A percentile compares a stretch with the other conserved stretches of the same genome.
Evolutionary conservation across 768 basidiomycete species (phyloP).

Genomic region (Mycena venus): DNA sequence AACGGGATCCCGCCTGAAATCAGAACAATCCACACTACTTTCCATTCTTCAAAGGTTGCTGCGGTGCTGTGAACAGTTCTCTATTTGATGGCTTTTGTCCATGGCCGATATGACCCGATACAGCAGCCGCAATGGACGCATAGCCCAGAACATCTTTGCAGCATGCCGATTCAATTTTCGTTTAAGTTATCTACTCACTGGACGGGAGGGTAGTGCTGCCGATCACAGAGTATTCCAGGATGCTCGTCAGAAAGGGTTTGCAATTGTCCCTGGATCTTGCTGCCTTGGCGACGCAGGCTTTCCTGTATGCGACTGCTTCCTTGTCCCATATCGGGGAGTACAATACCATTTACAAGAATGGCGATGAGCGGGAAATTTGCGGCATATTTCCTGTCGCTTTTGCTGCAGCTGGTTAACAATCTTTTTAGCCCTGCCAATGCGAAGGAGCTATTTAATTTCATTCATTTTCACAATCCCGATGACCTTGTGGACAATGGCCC

Average conservation of each 20-base stretch:
- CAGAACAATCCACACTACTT: conserved; percentile 35
- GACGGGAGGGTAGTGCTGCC: conserved; percentile 53
- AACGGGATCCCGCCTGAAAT: conserved; percentile 34
- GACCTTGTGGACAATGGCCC: not conserved
- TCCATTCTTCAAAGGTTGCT: conserved; percentile 42
- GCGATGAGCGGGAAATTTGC: conserved; percentile 16
- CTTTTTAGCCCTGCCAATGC: too few species aligned
- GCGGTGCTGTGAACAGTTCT: conserved; percentile 45
- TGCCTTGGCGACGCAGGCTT: conserved; percentile 42
- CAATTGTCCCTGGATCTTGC: conserved; percentile 35
- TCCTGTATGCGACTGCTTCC: conserved; percentile 37
- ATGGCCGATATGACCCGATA: conserved; percentile 24
- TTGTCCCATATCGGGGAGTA: conserved; percentile 44
- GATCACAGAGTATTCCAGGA: conserved; percentile 45
- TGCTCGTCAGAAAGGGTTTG: conserved; percentile 34
- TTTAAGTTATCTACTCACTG: conserved; percentile 47
- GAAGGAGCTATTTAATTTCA: conserved; percentile 31
- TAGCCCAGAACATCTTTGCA: conserved; percentile 51
- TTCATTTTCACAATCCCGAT: not conserved
- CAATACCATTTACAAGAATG: conserved; percentile 44
- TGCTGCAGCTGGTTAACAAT: too few species aligned
- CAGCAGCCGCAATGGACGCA: conserved; percentile 36
- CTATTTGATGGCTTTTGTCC: conserved; percentile 30
- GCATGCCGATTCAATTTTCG: conserved; percentile 41
- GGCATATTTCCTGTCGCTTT: not conserved